These are phyloP conservation scores for Phytophthora pini DNA, from an alignment of 352 stramenopile species.

Conservation along the genomic window DNA sequence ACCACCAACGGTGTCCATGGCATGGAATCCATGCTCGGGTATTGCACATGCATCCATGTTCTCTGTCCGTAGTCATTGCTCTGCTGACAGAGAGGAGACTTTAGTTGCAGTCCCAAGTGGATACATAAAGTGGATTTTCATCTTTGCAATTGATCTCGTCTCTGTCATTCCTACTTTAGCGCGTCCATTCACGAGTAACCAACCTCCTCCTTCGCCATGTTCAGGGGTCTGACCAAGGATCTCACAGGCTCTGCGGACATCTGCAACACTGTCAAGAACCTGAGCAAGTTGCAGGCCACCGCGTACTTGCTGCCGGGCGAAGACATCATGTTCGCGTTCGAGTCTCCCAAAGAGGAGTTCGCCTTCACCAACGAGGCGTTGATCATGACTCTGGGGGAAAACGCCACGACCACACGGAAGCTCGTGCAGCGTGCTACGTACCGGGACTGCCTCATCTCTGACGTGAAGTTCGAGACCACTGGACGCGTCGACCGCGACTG, in stretches of 20 bases:
- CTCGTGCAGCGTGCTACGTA: constrained; percentile 51
- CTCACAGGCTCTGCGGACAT: constrained; percentile 61
- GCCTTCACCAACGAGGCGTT: constrained; percentile 69
- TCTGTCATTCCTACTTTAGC: constrained; percentile 31
- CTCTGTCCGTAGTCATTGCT: constrained; percentile 14
- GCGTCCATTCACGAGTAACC: constrained; percentile 11
- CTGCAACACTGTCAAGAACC: constrained; percentile 42
- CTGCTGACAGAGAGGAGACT: constrained; percentile 5
- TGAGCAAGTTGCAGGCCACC: constrained; percentile 36
- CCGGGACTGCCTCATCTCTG: constrained; percentile 36
- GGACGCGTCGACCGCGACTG: constrained; percentile 65
- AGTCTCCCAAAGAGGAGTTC: constrained; percentile 67
- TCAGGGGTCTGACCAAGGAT: constrained; percentile 60
- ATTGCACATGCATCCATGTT: constrained; percentile 17
- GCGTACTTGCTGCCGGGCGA: constrained; percentile 52
- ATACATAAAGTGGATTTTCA: constrained; percentile 31
- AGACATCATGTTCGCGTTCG: constrained; percentile 58
- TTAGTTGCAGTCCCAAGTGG: constrained; percentile 21
- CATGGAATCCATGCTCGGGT: neutral
- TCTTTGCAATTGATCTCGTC: neutral
- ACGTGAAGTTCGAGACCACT: constrained; percentile 61
- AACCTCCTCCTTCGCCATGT: constrained; percentile 28
- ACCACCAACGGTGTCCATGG: neutral
- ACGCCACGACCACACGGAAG: constrained; percentile 53
- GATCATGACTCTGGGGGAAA: constrained; percentile 46